A percentile compares a stretch with the other conserved stretches of the same genome.
Evolutionary conservation across 2,329 filamentous ascomycete genomes (phyloP).

Genomic region (Paraphoma chrysanthemicola): DNA sequence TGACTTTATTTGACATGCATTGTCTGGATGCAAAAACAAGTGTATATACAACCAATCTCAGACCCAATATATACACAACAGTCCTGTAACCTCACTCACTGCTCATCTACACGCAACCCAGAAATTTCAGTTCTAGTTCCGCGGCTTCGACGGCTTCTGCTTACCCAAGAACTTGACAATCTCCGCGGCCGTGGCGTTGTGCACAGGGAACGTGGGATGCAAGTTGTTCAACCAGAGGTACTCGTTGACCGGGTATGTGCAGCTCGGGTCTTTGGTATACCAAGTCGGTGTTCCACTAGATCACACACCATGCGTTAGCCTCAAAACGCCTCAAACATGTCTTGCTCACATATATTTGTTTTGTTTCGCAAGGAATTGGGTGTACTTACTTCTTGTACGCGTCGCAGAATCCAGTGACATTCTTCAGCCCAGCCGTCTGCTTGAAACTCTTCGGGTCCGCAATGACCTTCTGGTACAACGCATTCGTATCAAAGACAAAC

Average conservation of each 20-base stretch:
- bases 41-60: too few relatives aligned
- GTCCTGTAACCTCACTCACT: not conserved
- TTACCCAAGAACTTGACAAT: conserved; percentile 31
- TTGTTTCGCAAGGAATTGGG: not conserved
- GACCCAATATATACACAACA: too few relatives aligned
- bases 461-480: conserved; percentile 60
- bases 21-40: too few relatives aligned
- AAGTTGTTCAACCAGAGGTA: conserved; percentile 71
- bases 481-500: conserved; percentile 62
- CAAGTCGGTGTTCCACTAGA: conserved; percentile 46
- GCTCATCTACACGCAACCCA: not conserved
- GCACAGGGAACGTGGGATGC: conserved; percentile 70
- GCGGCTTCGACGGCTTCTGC: not conserved
- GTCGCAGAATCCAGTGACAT: conserved; percentile 63
- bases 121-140: not conserved
- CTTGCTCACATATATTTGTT: too few relatives aligned
- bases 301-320: conserved; percentile 5
- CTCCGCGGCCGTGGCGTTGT: conserved; percentile 63
- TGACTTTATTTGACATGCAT: too few relatives aligned
- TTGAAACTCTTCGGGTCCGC: conserved; percentile 58
- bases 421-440: conserved; percentile 61
- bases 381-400: conserved; percentile 59
- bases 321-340: not conserved
- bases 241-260: conserved; percentile 64
- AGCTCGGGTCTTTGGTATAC: conserved; percentile 52